These are phyloP conservation scores for Globisporangium okanoganense DNA, from an alignment of 352 stramenopile genomes.

Conservation along the genomic window DNA sequence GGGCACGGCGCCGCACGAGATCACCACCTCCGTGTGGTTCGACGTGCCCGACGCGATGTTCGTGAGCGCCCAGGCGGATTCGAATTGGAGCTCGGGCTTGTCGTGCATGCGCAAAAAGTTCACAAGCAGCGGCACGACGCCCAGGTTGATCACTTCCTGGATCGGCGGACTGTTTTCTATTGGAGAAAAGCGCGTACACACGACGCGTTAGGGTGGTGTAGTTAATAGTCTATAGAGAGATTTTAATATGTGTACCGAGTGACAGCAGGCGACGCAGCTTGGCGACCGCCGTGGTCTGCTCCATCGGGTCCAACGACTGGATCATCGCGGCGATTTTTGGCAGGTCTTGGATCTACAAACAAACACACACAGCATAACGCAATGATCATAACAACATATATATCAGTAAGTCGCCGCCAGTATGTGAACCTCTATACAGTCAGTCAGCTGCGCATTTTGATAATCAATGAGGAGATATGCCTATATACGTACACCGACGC, in stretches of 20 bases:
- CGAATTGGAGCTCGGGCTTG: constrained; percentile 95
- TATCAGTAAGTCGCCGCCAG: background rate
- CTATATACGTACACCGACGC: constrained; percentile 2
- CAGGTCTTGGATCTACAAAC: constrained; percentile 88
- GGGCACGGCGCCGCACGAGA: constrained; percentile 95
- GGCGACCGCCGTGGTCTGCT: constrained; percentile 94
- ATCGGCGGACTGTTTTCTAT: constrained; percentile 97
- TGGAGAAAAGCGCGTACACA: background rate
- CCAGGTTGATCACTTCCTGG: constrained; percentile 96
- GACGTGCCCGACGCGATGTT: constrained; percentile 99
- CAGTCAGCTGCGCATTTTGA: too few relatives aligned
- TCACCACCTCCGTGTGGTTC: constrained; percentile 97
- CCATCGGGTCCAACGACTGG: constrained; percentile 88
- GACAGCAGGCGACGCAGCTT: constrained; percentile 97
- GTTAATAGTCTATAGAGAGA: background rate
- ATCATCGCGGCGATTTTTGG: constrained; percentile 94
- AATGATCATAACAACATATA: background rate
- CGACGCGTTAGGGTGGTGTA: constrained; percentile 11
- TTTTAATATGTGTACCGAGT: constrained; percentile 65
- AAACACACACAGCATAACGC: background rate
- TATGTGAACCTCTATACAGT: background rate
- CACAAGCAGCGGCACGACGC: constrained; percentile 96
- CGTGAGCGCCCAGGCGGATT: constrained; percentile 99
- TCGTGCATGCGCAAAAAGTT: constrained; percentile 95
- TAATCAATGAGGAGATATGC: background rate